phyloP scores from a whole-genome alignment of 2,329 filamentous ascomycete species.

The Colletotrichum orbiculare region DNA sequence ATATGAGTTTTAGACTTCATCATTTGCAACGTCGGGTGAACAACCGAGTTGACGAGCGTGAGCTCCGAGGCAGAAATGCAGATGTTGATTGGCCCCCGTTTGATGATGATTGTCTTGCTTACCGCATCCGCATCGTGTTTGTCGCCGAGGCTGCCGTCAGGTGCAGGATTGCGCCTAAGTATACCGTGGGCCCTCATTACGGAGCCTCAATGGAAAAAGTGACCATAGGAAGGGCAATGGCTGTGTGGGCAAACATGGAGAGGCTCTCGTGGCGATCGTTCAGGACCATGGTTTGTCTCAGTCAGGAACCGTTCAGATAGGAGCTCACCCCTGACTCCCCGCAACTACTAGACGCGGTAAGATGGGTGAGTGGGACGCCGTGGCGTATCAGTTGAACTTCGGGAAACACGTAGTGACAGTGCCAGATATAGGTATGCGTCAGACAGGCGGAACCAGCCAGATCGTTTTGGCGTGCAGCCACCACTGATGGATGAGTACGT shows the following conservation, averaged over 20 bases:
- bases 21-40: conserved; percentile 29
- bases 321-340: conserved; percentile 34
- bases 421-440: conserved; percentile 20
- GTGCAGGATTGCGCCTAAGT: no score
- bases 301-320: conserved; percentile 26
- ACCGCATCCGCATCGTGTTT: no score
- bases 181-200: no score
- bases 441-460: conserved; percentile 9
- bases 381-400: conserved; percentile 13
- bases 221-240: no score
- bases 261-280: background rate
- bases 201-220: no score
- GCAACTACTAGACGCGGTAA: conserved; percentile 27
- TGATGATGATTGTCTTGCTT: background rate
- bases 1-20: conserved; percentile 9
- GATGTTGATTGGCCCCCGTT: conserved; percentile 4
- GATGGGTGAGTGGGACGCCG: conserved; percentile 27
- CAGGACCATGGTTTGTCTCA: conserved; percentile 34
- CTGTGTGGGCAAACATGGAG: no score
- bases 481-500: background rate
- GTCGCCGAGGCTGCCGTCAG: no score
- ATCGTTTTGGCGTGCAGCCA: conserved; percentile 4
- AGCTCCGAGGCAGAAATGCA: no score
- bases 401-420: conserved; percentile 18
- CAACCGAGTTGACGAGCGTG: conserved; percentile 8